Base-by-base conservation (phyloP, 345 rosid species). In the Hibiscus trionum region DNA sequence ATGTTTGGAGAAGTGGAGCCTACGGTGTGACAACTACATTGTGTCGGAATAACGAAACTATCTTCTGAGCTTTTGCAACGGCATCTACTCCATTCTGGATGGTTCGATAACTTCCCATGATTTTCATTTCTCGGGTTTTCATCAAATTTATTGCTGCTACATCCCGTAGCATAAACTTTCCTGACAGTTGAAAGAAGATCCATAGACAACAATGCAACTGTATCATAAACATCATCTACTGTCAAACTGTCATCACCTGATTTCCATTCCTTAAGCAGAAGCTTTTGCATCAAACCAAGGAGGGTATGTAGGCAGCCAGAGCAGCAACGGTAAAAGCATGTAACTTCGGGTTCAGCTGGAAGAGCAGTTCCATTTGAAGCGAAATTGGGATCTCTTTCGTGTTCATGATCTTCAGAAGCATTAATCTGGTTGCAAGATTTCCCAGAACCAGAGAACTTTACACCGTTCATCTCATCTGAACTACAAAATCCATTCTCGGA, bases 291-390 rank as follows among this genome's bases (percentile, higher is more conserved):
- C 74, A 80, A 71, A 64, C 61, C 75, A 60, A 80, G 87, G 56
- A 92, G 84, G 77, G 75, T 66, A 77, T 62, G 8, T 58, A 88
- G 73, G 77, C 99, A 95, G 60, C 73, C 76, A 50, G 84, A 72
- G 79, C 99, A 95, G 81, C 93, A 89, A 47, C 42, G 84, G 76
- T 91, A 95, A 16, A 79, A 61, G 78, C 97, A 95, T 35, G 75
- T 67, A 29, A 77, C 47, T 46, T 67, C 79, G 63, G 82, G 75
- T 52, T 77, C 88, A 70, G 78, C 75, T 19, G 77, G 66, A 69
- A 63, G 75, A 52, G 69, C 14, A 21, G 69, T 67, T 76, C 79
- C 70, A 53, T 66, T 63, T 26, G 78, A 57, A 67, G 74, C 69
- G 47, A 72, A 21, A 70, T 49, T 62, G 14, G 17, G 55, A 19